Percentiles rank a stretch among this genome's conserved stretches.
These are phyloP conservation scores for Sphaerobolus stellatus DNA, from an alignment of 1,284 basidiomycete genomes.

Conservation along the genomic window DNA sequence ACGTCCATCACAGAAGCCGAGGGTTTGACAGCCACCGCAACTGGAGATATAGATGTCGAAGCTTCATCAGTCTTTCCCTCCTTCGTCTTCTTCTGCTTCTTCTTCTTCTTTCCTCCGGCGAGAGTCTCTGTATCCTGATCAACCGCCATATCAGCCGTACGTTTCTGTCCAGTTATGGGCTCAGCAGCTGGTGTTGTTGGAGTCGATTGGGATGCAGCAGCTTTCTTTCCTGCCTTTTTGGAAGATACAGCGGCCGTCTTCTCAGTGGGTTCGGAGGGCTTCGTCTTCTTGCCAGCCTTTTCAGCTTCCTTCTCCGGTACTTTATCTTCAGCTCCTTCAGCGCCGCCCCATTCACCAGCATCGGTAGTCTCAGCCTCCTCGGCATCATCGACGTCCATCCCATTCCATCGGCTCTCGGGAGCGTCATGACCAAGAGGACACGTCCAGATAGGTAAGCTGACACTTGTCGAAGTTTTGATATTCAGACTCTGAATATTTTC, in stretches of 20 bases:
- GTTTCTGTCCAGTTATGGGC: no score
- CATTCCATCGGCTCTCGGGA: conserved; percentile 59
- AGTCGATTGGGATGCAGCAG: no score
- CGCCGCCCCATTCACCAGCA: conserved; percentile 15
- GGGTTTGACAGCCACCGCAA: no score
- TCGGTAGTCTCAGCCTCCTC: conserved; percentile 28
- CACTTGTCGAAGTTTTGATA: conserved; percentile 86
- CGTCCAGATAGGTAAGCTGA: conserved; percentile 89
- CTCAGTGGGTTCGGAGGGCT: conserved; percentile 14
- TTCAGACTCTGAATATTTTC: conserved; percentile 88
- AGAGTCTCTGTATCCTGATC: no score
- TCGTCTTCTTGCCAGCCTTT: conserved; percentile 35
- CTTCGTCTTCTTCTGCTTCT: conserved; percentile 36
- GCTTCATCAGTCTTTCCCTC: conserved; percentile 3
- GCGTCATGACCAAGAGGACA: conserved; percentile 64
- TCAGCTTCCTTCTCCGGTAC: conserved; percentile 30
- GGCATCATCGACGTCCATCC: conserved; percentile 40
- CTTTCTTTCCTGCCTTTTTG: no score
- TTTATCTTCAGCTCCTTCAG: conserved; percentile 29
- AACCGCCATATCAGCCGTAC: conserved; percentile 19
- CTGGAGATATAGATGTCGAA: no score
- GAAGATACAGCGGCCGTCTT: no score
- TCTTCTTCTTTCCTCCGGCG: conserved; percentile 38
- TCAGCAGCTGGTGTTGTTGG: no score
- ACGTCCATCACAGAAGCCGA: no score